Evolutionary conservation across 495 filamentous ascomycete genomes (phyloP), one percentile per base, ranked within the genome.

Genomic region (Clavariopsis aquatica): DNA sequence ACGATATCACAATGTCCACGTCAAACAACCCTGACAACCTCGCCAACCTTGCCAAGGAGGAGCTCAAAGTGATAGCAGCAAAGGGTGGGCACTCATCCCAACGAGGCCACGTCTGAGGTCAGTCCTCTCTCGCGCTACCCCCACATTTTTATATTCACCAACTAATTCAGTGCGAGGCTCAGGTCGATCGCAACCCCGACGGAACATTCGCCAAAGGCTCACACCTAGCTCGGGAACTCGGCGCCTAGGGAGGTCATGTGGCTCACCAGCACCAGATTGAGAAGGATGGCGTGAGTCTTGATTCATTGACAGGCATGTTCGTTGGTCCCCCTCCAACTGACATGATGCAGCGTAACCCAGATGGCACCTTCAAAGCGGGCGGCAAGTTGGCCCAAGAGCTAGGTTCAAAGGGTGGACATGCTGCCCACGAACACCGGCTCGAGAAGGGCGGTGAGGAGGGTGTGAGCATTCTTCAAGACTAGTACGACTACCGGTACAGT

Each of bases 21-120:
- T n/a, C n/a, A n/a, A n/a, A n/a, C n/a, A 75, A 75, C 62, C 74
- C 74, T 5, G 57, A 57, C 54, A 76, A 76, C 69, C 75, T 76
- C 51, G 73, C 74, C 68, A 75, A 76, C 66, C 73, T 71, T 24
- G 66, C 69, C 27, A 70, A 66, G 51, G 74, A 76, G 22, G 70
- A 76, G 56, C 73, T 76, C 36, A 60, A 68, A 19, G 72, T 67
- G 54, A 74, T 74, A 45, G 73, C 74, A 20, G 61, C 72, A 34
- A 73, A 66, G 55, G 71, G 71, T 29, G 65, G 71, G 3, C 63
- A 69, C 23, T 62, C 69, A 6, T 60, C 65, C 36, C 65, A 34
- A 34, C 12, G 31, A 34, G 12, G 31, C 28, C 13, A 20, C 36
- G 8, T 38, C 36, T 51, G 61, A 61, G 24, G 61, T 64, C 24